phyloP scores from a whole-genome alignment of 1,284 basidiomycete species.

The Clitocybe nebularis region DNA sequence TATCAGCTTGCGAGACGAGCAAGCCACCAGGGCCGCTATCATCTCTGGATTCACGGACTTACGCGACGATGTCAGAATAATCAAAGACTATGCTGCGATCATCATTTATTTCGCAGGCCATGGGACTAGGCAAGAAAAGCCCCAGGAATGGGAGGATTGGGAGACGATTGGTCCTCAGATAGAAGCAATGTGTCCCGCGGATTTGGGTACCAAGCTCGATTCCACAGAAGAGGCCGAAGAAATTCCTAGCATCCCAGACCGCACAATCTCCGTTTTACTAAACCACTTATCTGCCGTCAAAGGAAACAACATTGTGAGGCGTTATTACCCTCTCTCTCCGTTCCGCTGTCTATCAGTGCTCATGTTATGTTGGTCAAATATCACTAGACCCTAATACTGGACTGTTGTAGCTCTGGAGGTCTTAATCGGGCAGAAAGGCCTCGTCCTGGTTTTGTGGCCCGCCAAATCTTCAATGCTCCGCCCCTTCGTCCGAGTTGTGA shows the following conservation, averaged over 20 bases:
- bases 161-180: slow-evolving; percentile 21
- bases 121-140: slow-evolving; percentile 25
- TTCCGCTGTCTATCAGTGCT: too few species aligned
- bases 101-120: slow-evolving; percentile 38
- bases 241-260: slow-evolving; percentile 30
- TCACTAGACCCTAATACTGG: slow-evolving; percentile 33
- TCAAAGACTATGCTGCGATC: slow-evolving; percentile 24
- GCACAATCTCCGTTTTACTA: slow-evolving; percentile 28
- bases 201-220: slow-evolving; percentile 18
- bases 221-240: slow-evolving; percentile 5
- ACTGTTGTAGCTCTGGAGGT: slow-evolving; percentile 35
- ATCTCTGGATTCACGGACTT: slow-evolving; percentile 26
- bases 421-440: slow-evolving; percentile 18
- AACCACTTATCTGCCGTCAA: slow-evolving; percentile 26
- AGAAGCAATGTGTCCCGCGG: slow-evolving; percentile 28
- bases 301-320: slow-evolving; percentile 33
- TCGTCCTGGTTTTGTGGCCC: slow-evolving; percentile 14
- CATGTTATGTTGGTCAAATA: too few species aligned
- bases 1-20: slow-evolving; percentile 25
- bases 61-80: slow-evolving; percentile 20
- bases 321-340: background rate
- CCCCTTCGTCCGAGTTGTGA: slow-evolving; percentile 20
- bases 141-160: slow-evolving; percentile 23
- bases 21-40: slow-evolving; percentile 30
- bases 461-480: slow-evolving; percentile 24